Evolutionary conservation across 345 rosid genomes (phyloP), one percentile per base, ranked within the genome.

Genomic region (Anacardium occidentale): DNA sequence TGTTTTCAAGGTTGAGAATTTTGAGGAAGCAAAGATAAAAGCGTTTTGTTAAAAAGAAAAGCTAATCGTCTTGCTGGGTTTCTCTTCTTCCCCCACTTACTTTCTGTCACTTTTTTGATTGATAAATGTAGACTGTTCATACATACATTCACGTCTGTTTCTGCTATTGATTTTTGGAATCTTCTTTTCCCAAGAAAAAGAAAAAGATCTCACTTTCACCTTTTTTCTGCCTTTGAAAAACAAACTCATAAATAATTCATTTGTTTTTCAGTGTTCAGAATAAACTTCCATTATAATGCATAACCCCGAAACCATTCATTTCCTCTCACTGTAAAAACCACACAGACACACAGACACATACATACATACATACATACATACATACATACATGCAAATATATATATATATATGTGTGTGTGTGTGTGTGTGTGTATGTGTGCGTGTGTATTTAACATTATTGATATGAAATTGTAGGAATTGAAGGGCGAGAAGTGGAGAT

Each of bases 151-250:
- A 81, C 72, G 62, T n/a, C 50, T 6, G 26, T 56, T 29, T 68
- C 72, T 47, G 52, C 63, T 67, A 73, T 69, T 72, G 56, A 47
- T 69, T 74, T 66, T 66, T 68, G 81, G 87, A 85, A 83, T 85
- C 87, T 75, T 50, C 82, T 83, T 79, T 59, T 71, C 63, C 69
- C 66, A 70, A 68, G 56, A 65, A 78, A 56, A 69, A 71, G 9
- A 40, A 29, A 75, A 62, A 70, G 68, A 42, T 59, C 70, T 74
- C 68, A 32, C 24, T 63, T 48, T 54, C 57, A 48, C 21, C 70
- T 62, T 74, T 70, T 20, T 62, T 68, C 42, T 45, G 32, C 54
- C 56, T 75, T 70, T 48, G 29, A 18, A 65, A 64, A 37, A 53
- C 69, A 42, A 12, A 54, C n/a, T n/a, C n/a, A n/a, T n/a, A n/a